Evolutionary conservation across 805 yeast genomes (phyloP).

Genomic region (Pichia manshurica): DNA sequence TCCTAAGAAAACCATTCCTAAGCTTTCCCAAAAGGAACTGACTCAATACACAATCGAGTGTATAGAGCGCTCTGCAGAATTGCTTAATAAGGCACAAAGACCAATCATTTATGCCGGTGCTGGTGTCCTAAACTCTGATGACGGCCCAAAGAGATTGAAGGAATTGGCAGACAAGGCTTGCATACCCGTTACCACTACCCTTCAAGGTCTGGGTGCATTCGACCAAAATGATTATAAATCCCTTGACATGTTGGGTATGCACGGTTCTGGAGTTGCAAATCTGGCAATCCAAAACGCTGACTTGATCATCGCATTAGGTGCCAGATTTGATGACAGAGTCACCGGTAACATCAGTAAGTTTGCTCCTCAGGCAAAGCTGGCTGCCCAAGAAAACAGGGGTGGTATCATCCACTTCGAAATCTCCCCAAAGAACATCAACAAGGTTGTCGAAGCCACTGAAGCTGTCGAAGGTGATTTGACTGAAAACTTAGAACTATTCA

Average conservation of each 20-base stretch:
- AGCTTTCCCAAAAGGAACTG: conserved; percentile 62
- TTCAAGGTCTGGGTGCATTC: conserved; percentile 91
- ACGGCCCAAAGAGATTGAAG: conserved; percentile 73
- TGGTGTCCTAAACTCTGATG: conserved; percentile 74
- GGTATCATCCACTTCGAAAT: conserved; percentile 97
- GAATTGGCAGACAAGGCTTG: conserved; percentile 85
- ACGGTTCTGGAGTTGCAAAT: conserved; percentile 94
- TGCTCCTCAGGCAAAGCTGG: conserved; percentile 89
- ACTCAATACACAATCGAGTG: conserved; percentile 71
- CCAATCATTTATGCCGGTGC: conserved; percentile 91
- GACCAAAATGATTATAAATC: conserved; percentile 90
- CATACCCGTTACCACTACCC: conserved; percentile 94
- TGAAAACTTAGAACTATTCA: conserved; percentile 60
- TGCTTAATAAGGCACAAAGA: conserved; percentile 76
- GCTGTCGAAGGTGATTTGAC: conserved; percentile 97
- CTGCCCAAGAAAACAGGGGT: conserved; percentile 84
- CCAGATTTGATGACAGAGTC: conserved; percentile 98
- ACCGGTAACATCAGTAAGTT: conserved; percentile 80
- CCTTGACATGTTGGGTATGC: conserved; percentile 97
- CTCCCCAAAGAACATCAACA: conserved; percentile 93
- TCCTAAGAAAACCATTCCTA: conserved; percentile 66
- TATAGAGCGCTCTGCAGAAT: conserved; percentile 67
- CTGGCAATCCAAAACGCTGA: conserved; percentile 92
- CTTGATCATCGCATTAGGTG: conserved; percentile 89
- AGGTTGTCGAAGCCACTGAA: conserved; percentile 93